Percentiles rank a stretch among this genome's conserved stretches.
Evolutionary conservation across 176 grass and related monocot genomes (phyloP).

Genomic region (Hordeum vulgare): DNA sequence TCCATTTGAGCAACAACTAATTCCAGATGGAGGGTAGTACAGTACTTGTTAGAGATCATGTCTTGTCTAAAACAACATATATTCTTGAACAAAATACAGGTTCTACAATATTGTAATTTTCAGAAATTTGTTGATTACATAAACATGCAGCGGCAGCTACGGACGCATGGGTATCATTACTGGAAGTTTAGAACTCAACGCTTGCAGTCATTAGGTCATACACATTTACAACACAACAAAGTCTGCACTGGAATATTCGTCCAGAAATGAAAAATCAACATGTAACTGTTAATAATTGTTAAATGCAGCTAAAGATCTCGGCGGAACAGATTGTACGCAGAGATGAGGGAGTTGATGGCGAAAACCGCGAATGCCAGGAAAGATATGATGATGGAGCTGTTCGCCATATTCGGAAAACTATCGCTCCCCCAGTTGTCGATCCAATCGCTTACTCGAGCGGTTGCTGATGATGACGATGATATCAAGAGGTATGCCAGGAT

Average conservation of each 20-base stretch:
- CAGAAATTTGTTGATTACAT: neutral
- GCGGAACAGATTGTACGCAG: constrained; percentile 84
- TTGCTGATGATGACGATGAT: constrained; percentile 82
- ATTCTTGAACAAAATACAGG: neutral
- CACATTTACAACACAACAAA: constrained; percentile 17
- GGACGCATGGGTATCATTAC: neutral
- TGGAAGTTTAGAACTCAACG: neutral
- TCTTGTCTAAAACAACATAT: neutral
- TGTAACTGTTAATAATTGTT: neutral
- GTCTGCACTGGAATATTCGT: neutral
- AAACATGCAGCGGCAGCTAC: neutral
- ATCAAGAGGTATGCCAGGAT: constrained; percentile 84
- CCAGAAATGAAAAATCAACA: neutral
- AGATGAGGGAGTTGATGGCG: constrained; percentile 72
- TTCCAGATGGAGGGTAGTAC: no score
- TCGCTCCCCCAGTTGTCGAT: constrained; percentile 84
- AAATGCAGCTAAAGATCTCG: constrained; percentile 31
- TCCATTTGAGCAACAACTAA: no score
- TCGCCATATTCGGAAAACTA: constrained; percentile 73
- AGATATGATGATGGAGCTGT: constrained; percentile 72
- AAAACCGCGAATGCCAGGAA: constrained; percentile 85
- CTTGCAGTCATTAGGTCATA: neutral
- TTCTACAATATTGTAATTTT: no score
- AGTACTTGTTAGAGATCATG: neutral
- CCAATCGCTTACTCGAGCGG: constrained; percentile 62